A percentile compares a stretch with the other conserved stretches of the same genome.
Conservation (phyloP, 2,329 filamentous ascomycete genomes). For the Aureobasidium subglaciale region DNA sequence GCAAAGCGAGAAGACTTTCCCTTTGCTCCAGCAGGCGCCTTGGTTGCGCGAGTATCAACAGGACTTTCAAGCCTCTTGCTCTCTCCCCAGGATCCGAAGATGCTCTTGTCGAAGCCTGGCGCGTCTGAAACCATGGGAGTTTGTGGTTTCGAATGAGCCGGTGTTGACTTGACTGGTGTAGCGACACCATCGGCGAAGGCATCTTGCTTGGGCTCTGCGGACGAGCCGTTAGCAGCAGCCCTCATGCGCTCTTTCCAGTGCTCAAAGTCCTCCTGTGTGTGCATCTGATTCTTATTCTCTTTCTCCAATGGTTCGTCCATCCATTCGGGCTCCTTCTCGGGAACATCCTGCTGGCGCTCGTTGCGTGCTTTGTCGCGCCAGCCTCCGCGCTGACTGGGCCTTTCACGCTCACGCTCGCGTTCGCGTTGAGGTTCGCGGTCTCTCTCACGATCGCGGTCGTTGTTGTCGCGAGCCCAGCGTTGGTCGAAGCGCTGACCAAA, state of each 20-base stretch:
- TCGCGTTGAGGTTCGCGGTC: constrained; percentile 59
- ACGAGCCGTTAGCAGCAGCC: constrained; percentile 40
- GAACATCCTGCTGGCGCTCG: constrained; percentile 49
- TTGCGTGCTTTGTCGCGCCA: constrained; percentile 46
- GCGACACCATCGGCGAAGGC: constrained; percentile 17
- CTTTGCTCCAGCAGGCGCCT: constrained; percentile 40
- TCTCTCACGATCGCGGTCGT: constrained; percentile 40
- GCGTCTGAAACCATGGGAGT: constrained; percentile 58
- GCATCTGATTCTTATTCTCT: constrained; percentile 66
- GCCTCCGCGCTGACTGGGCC: constrained; percentile 53
- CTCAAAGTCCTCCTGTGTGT: constrained; percentile 86
- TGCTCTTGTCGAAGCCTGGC: constrained; percentile 58
- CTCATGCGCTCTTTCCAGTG: constrained; percentile 93
- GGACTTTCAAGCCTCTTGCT: constrained; percentile 40
- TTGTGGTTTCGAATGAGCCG: constrained; percentile 40
- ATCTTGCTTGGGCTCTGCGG: constrained; percentile 28
- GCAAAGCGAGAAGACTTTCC: constrained; percentile 78
- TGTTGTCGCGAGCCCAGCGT: constrained; percentile 42
- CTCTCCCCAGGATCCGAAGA: constrained; percentile 59
- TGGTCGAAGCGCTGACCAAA: constrained; percentile 64
- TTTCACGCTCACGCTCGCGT: constrained; percentile 37
- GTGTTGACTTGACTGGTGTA: constrained; percentile 18
- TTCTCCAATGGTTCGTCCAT: constrained; percentile 52
- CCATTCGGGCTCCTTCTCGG: constrained; percentile 86
- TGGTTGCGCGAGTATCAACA: constrained; percentile 28